These are phyloP conservation scores for Castanospermum australe DNA, from an alignment of 306 rosid genomes.

Conservation along the genomic window DNA sequence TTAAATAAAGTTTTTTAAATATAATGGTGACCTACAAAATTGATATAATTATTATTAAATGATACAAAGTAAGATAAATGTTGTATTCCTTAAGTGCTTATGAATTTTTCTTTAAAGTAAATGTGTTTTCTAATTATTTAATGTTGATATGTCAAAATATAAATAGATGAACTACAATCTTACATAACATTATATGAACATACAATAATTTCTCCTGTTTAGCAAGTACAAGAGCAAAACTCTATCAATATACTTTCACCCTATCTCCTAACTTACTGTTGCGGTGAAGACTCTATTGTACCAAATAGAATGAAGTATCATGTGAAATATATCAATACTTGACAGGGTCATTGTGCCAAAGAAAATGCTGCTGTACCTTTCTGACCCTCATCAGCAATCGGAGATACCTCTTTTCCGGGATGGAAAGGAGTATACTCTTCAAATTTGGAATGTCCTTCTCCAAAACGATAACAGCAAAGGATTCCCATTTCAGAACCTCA, in stretches of 20 bases:
- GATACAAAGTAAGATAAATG: no score
- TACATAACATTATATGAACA: no score
- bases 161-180: no score
- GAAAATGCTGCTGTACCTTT: constrained; percentile 76
- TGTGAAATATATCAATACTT: constrained; percentile 86
- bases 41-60: no score
- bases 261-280: background rate
- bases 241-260: background rate
- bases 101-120: no score
- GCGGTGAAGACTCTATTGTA: constrained; percentile 63
- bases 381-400: constrained; percentile 68
- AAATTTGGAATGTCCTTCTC: constrained; percentile 82
- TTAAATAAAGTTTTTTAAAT: no score
- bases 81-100: no score
- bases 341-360: constrained; percentile 74
- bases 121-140: no score
- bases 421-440: constrained; percentile 71
- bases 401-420: constrained; percentile 58
- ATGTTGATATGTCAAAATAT: no score
- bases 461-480: constrained; percentile 76
- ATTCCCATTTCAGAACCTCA: constrained; percentile 76
- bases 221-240: background rate
- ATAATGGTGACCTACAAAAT: no score
- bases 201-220: no score
- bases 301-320: constrained; percentile 91